These are phyloP conservation scores for Exophiala mesophila DNA, from an alignment of 2,329 filamentous ascomycete genomes.

Conservation along the genomic window DNA sequence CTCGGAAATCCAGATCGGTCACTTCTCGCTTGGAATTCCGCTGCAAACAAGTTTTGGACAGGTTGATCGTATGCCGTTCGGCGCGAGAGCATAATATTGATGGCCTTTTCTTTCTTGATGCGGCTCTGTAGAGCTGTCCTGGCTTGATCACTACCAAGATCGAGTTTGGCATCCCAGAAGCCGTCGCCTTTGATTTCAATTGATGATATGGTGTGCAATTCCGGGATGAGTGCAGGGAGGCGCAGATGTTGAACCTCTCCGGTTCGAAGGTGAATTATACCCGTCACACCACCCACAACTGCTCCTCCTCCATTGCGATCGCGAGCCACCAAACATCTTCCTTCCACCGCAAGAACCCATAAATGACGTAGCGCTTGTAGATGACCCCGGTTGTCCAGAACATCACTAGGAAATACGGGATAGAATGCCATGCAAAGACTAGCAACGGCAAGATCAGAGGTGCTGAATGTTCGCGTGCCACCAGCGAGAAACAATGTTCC, in stretches of 20 bases:
- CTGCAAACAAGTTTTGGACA: slow-evolving; percentile 56
- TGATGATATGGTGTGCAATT: slow-evolving; percentile 35
- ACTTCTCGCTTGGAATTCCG: slow-evolving; percentile 69
- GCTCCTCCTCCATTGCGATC: slow-evolving; percentile 81
- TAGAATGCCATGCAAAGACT: slow-evolving; percentile 88
- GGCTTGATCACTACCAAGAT: slow-evolving; percentile 60
- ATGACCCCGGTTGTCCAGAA: slow-evolving; percentile 91
- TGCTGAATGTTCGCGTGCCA: slow-evolving; percentile 86
- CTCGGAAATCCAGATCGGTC: slow-evolving; percentile 46
- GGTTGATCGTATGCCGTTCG: slow-evolving; percentile 61
- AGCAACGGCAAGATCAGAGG: slow-evolving; percentile 79
- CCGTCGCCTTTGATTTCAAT: slow-evolving; percentile 45
- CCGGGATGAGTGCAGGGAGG: slow-evolving; percentile 55
- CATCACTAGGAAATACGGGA: slow-evolving; percentile 79
- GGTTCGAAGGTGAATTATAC: slow-evolving; percentile 54
- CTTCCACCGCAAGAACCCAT: slow-evolving; percentile 90
- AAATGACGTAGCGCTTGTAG: slow-evolving; percentile 95
- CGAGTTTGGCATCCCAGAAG: slow-evolving; percentile 77
- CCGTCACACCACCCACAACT: slow-evolving; percentile 63
- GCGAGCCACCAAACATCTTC: slow-evolving; percentile 79
- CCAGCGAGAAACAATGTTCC: slow-evolving; percentile 88
- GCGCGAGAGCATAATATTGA: slow-evolving; percentile 69
- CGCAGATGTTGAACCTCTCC: slow-evolving; percentile 34
- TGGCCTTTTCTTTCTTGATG: slow-evolving; percentile 51
- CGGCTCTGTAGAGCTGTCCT: slow-evolving; percentile 50